Conservation (phyloP, 2,329 filamentous ascomycete genomes). For the Leptographium wingfieldii region DNA sequence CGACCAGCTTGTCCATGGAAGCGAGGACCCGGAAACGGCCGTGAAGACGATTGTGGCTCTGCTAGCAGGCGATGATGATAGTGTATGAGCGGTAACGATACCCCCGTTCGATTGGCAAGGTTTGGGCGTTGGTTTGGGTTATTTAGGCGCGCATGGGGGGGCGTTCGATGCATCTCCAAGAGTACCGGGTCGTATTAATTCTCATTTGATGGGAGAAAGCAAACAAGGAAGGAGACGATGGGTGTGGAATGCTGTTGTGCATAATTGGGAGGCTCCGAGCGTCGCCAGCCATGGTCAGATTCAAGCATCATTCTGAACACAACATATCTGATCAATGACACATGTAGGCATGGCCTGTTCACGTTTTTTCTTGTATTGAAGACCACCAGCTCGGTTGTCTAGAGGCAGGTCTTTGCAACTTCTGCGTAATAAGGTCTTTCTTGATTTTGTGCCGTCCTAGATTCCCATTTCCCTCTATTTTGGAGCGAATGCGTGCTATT, state of each 20-base stretch:
- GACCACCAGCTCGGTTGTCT: not conserved
- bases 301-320: not conserved
- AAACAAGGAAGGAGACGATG: not conserved
- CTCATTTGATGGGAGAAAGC: not conserved
- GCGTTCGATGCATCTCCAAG: not conserved
- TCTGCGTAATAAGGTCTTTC: too few species aligned
- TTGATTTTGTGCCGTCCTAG: too few species aligned
- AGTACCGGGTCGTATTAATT: not conserved
- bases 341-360: not conserved
- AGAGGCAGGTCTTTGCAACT: not conserved
- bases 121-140: not conserved
- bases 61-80: conserved; percentile 29
- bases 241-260: not conserved
- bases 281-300: not conserved
- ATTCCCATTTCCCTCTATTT: not conserved
- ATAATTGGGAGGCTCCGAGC: not conserved
- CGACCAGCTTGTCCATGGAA: conserved; percentile 40
- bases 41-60: conserved; percentile 49
- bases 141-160: not conserved
- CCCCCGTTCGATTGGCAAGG: not conserved
- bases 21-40: conserved; percentile 41
- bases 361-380: not conserved
- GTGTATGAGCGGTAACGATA: not conserved
- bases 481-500: too few species aligned
- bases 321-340: not conserved